phyloP scores from a whole-genome alignment of 257 asterid genomes.

The Plectranthus barbatus region DNA sequence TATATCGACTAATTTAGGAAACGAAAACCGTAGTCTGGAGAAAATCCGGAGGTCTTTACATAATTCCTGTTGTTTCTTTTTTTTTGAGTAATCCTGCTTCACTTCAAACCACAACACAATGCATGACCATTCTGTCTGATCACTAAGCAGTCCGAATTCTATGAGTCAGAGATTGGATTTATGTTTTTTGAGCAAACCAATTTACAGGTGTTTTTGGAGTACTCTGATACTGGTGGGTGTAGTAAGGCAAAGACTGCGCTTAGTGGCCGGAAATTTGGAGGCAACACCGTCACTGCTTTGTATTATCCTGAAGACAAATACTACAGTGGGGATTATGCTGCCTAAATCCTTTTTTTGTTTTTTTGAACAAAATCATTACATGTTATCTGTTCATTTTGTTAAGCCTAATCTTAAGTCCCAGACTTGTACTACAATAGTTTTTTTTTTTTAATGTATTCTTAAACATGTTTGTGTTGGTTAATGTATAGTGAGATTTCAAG shows the following conservation, averaged over 20 bases:
- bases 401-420: background rate
- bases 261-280: conserved; percentile 60
- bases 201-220: conserved; percentile 57
- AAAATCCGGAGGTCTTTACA: too few relatives aligned
- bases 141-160: background rate
- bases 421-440: background rate
- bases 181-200: background rate
- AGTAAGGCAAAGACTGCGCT: conserved; percentile 47
- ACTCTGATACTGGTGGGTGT: conserved; percentile 42
- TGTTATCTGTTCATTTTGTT: background rate
- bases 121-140: too few relatives aligned
- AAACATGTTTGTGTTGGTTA: background rate
- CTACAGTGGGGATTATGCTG: conserved; percentile 31
- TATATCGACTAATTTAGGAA: too few relatives aligned
- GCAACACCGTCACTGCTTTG: conserved; percentile 42
- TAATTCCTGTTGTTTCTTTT: too few relatives aligned
- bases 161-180: background rate
- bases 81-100: too few relatives aligned
- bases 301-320: conserved; percentile 60
- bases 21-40: too few relatives aligned
- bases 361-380: background rate
- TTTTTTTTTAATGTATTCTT: background rate
- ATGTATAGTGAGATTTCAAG: background rate
- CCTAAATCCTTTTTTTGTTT: conserved; percentile 13
- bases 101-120: too few relatives aligned